Conservation (phyloP, 495 filamentous ascomycete genomes). For the Podospora didyma region DNA sequence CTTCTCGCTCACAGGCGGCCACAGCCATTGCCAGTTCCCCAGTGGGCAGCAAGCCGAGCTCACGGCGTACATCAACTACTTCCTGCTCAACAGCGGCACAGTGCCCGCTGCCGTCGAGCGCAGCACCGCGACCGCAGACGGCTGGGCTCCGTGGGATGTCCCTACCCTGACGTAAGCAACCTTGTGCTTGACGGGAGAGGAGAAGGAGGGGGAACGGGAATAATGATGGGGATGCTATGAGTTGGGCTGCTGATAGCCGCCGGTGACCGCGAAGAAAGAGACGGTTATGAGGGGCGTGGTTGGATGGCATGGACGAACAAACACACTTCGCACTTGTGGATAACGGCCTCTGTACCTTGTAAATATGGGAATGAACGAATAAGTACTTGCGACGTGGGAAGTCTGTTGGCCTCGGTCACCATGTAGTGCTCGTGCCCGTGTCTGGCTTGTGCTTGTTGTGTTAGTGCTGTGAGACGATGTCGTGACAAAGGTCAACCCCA, state of each 20-base stretch:
- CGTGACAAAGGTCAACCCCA: no score
- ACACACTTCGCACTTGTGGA: not conserved
- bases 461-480: no score
- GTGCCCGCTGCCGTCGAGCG: slow-evolving; percentile 37
- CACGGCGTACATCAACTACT: slow-evolving; percentile 50
- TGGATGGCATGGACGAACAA: slow-evolving; percentile 1
- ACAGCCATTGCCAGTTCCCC: slow-evolving; percentile 56
- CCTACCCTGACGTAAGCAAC: slow-evolving; percentile 32
- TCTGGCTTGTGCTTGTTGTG: not conserved
- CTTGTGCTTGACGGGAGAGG: no score
- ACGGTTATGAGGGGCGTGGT: no score
- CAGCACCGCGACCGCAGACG: slow-evolving; percentile 31
- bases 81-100: slow-evolving; percentile 23
- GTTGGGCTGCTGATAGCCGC: no score
- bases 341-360: slow-evolving; percentile 9
- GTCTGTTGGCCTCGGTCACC: no score
- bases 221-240: no score
- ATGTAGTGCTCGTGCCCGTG: no score
- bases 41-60: slow-evolving; percentile 41
- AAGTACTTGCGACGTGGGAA: not conserved
- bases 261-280: no score
- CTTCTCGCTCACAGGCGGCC: slow-evolving; percentile 49
- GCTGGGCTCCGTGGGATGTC: slow-evolving; percentile 41
- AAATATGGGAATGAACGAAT: slow-evolving; percentile 12
- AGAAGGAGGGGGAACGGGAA: no score